These are phyloP conservation scores for Teunomyces cretensis DNA, from an alignment of 805 yeast species.

Conservation along the genomic window DNA sequence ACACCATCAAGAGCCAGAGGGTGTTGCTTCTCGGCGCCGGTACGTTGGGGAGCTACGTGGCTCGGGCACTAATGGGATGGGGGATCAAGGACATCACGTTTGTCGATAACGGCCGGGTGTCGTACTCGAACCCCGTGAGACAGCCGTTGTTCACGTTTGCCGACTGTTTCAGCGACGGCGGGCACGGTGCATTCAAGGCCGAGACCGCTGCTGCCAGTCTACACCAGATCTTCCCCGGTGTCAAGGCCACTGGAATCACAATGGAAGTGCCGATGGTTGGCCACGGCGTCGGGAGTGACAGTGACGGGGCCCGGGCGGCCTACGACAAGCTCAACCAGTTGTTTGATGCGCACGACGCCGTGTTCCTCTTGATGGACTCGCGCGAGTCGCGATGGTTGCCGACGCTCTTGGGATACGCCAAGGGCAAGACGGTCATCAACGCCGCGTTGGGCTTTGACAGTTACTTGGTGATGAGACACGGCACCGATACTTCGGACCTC, in stretches of 20 bases:
- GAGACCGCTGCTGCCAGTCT: conserved; percentile 71
- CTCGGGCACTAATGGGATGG: conserved; percentile 89
- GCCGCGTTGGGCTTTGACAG: conserved; percentile 96
- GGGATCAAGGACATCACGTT: conserved; percentile 84
- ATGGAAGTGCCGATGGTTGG: conserved; percentile 96
- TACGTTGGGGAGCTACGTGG: conserved; percentile 89
- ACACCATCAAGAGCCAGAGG: conserved; percentile 55
- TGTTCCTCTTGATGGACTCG: conserved; percentile 87
- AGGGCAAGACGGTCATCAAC: conserved; percentile 74
- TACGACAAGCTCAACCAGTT: conserved; percentile 54
- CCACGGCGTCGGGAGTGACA: conserved; percentile 48
- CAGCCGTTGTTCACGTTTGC: conserved; percentile 82
- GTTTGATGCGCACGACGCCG: conserved; percentile 67
- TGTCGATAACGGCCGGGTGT: conserved; percentile 86
- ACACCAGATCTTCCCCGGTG: conserved; percentile 75
- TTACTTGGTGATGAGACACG: conserved; percentile 92
- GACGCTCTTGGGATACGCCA: conserved; percentile 69
- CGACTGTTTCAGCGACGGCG: conserved; percentile 70
- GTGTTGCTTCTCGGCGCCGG: conserved; percentile 93
- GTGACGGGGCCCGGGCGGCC: conserved; percentile 48
- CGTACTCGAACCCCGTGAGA: conserved; percentile 93
- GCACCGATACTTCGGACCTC: conserved; percentile 35
- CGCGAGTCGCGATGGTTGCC: conserved; percentile 99
- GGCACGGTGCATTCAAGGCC: conserved; percentile 74
- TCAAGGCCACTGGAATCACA: conserved; percentile 57